Evolutionary conservation across 305 asterid species (phyloP).

Genomic region (Fraxinus sp.): DNA sequence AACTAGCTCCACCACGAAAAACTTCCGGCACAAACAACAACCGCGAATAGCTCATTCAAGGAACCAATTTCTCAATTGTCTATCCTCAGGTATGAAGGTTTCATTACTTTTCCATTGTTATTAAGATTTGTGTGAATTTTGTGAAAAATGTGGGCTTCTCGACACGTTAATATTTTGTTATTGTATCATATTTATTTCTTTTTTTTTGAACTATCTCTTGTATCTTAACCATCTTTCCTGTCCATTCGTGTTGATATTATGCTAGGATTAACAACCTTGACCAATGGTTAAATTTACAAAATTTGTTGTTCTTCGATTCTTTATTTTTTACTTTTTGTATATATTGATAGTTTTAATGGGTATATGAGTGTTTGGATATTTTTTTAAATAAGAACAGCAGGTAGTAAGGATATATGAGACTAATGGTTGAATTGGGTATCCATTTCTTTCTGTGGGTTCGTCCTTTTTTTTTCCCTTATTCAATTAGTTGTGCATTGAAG

Average conservation of each 20-base stretch:
- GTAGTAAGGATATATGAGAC: neutral
- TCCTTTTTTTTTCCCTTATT: neutral
- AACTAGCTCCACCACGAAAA: neutral
- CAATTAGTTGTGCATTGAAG: neutral
- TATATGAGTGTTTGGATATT: neutral
- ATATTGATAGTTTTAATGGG: neutral
- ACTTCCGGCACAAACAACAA: neutral
- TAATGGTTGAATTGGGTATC: neutral
- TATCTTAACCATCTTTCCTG: neutral
- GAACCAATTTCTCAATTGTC: neutral
- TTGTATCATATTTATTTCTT: neutral
- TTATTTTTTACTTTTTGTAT: neutral
- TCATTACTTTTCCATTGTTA: neutral
- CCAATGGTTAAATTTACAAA: neutral
- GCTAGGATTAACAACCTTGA: neutral
- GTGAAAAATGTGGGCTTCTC: neutral
- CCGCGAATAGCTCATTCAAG: neutral
- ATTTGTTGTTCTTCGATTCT: neutral
- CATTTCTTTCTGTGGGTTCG: neutral
- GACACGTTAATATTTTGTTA: neutral
- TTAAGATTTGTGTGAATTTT: neutral
- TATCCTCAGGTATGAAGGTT: neutral
- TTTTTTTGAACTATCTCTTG: neutral
- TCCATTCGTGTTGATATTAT: neutral
- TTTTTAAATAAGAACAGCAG: neutral